Conservation (phyloP, 257 asterid species). For the Craterostigma plantagineum region DNA sequence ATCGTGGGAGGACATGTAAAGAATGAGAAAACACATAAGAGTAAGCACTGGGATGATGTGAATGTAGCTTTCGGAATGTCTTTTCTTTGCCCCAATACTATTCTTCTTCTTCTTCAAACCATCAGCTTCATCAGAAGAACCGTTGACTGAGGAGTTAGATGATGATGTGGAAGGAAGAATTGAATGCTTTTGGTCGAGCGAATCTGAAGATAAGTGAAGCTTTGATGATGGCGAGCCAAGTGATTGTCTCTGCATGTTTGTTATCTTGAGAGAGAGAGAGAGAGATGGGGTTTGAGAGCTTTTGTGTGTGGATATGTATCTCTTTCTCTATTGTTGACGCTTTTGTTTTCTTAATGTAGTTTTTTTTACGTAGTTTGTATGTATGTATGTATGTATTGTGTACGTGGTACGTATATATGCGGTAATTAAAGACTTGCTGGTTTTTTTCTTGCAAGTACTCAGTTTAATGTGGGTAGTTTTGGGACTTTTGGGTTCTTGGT, state of each 20-base stretch:
- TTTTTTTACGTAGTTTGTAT: no score
- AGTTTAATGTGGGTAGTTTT: no score
- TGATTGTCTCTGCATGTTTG: conserved; percentile 64
- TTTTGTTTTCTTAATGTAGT: no score
- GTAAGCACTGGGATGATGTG: conserved; percentile 66
- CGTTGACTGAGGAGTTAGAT: no score
- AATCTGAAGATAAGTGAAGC: conserved; percentile 4
- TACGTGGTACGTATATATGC: no score
- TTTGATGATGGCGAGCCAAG: conserved; percentile 66
- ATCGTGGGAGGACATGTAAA: conserved; percentile 58
- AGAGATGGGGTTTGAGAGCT: conserved; percentile 7
- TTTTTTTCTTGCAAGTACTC: neutral
- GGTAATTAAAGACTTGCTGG: neutral
- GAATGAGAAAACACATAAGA: conserved; percentile 59
- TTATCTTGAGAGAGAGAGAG: conserved; percentile 12
- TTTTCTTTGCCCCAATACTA: conserved; percentile 13
- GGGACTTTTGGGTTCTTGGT: no score
- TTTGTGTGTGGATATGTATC: no score
- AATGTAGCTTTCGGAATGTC: conserved; percentile 30
- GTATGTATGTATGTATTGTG: no score
- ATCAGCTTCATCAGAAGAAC: no score
- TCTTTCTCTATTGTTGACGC: no score
- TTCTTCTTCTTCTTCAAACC: conserved; percentile 16
- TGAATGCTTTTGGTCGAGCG: no score
- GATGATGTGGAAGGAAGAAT: no score